phyloP scores from a whole-genome alignment of 257 asterid genomes.

The Eustoma russellianum region DNA sequence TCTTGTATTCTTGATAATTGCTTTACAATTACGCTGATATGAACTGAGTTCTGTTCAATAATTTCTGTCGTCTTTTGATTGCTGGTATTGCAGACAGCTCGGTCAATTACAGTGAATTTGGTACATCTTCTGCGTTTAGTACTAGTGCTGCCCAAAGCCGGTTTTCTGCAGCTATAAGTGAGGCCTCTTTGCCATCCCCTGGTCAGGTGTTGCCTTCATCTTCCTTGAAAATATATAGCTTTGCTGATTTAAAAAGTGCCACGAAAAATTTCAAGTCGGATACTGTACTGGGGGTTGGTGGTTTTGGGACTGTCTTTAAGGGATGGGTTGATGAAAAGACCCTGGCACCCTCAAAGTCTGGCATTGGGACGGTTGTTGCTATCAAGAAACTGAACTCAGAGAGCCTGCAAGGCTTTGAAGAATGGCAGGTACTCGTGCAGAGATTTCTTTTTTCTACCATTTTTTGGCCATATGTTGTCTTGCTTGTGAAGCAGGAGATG shows the following conservation, averaged over 20 bases:
- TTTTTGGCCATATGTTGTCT: background rate
- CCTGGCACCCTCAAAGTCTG: constrained; percentile 26
- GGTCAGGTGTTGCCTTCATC: constrained; percentile 19
- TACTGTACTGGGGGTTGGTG: constrained; percentile 36
- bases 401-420: constrained; percentile 41
- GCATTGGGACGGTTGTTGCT: constrained; percentile 37
- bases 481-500: background rate
- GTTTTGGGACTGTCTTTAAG: constrained; percentile 42
- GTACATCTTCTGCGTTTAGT: constrained; percentile 14
- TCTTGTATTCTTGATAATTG: background rate
- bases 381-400: constrained; percentile 38
- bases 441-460: background rate
- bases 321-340: constrained; percentile 49
- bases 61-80: constrained; percentile 8
- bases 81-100: constrained; percentile 39
- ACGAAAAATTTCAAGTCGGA: constrained; percentile 41
- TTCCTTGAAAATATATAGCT: constrained; percentile 22
- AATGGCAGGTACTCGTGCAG: constrained; percentile 35
- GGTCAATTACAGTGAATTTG: constrained; percentile 24
- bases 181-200: constrained; percentile 10
- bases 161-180: constrained; percentile 29
- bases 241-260: constrained; percentile 29
- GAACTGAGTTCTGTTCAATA: background rate
- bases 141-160: constrained; percentile 28
- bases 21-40: background rate